Evolutionary conservation across 2,329 filamentous ascomycete genomes (phyloP).

Genomic region (Hortaea sp.): DNA sequence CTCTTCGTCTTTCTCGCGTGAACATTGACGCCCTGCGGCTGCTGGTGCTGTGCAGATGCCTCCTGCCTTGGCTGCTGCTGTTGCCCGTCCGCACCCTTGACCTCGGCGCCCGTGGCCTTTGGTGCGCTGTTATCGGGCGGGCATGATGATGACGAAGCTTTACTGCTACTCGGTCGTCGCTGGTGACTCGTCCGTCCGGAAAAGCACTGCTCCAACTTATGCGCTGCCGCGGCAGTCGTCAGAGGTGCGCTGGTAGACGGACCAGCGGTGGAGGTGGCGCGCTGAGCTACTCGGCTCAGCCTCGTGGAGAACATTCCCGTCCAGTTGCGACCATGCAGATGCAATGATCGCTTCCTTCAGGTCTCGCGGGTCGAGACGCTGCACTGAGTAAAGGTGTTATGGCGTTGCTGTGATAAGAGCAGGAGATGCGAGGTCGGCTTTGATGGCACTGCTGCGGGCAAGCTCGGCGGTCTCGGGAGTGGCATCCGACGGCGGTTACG

Average conservation of each 20-base stretch:
- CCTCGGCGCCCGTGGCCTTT: slow-evolving; percentile 14
- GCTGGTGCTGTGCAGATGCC: not conserved
- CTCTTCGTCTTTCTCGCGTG: slow-evolving; percentile 8
- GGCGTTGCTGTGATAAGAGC: not conserved
- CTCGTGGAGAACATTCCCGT: slow-evolving; percentile 22
- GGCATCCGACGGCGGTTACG: too few relatives aligned
- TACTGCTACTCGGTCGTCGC: slow-evolving; percentile 41
- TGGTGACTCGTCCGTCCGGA: slow-evolving; percentile 32
- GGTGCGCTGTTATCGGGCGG: slow-evolving; percentile 29
- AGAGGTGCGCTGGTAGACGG: slow-evolving; percentile 11
- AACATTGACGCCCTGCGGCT: too few relatives aligned
- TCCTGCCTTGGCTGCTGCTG: slow-evolving; percentile 8
- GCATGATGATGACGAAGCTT: slow-evolving; percentile 31
- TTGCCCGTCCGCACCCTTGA: slow-evolving; percentile 5
- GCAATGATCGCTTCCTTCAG: too few relatives aligned
- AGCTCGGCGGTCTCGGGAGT: not conserved
- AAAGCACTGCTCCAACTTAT: slow-evolving; percentile 21
- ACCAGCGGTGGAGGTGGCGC: slow-evolving; percentile 11
- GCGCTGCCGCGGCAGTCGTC: slow-evolving; percentile 14
- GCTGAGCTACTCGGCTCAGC: slow-evolving; percentile 21
- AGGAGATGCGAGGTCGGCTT: not conserved
- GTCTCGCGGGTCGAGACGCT: too few relatives aligned
- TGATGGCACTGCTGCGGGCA: not conserved
- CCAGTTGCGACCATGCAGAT: slow-evolving; percentile 1
- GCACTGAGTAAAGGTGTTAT: not conserved